Base-by-base conservation (phyloP, 2,329 filamentous ascomycete genomes). In the Pestalotiopsis sp. region DNA sequence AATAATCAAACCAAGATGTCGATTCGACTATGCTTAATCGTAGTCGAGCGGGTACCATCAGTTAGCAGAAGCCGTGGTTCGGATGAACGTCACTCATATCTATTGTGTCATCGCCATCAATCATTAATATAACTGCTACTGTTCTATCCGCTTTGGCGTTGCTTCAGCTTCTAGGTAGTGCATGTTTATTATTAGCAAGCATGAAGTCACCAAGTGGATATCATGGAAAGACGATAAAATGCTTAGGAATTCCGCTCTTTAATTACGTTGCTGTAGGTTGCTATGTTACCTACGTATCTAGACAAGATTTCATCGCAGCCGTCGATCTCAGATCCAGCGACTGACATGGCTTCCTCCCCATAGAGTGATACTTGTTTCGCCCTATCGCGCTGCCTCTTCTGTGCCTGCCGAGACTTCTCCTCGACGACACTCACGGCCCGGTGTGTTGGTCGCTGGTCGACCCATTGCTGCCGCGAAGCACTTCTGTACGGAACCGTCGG, bases 211-310 rank as follows among this genome's bases (percentile, higher is more conserved):
- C 17, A 52, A 52, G 45, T n/a, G 45, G 14, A 52, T 52, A n/a
- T 52, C 14, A 52, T n/a, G 57, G 17, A 13, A 31, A n/a, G 17
- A 20, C 31, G 31, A 36, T 36, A 36, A 36, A 38, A 36, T 41
- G 59, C 31, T 61, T 36, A 36, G 31, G 38, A 61, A 38, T 61
- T 20, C 38, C 31, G 59, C 25, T 61, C 59, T 61, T 39, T 14
- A 36, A 41, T 61, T 61, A 61, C 59, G 25, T 61, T 61, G 59
- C 36, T 13, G 59, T 61, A 61, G 59, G 59, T 39, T 61, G 59
- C 17, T 20, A 39, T 13, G 17, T 36, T n/a, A 27, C 59, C 59
- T 36, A 38, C 59, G n/a, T 61, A 61, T 36, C 59, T 61, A 61
- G 59, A 39, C 59, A 61, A 61, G 14, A 61, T 20, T 36, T 36